Conservation (phyloP, 305 asterid genomes). For the Solanum hybrid region DNA sequence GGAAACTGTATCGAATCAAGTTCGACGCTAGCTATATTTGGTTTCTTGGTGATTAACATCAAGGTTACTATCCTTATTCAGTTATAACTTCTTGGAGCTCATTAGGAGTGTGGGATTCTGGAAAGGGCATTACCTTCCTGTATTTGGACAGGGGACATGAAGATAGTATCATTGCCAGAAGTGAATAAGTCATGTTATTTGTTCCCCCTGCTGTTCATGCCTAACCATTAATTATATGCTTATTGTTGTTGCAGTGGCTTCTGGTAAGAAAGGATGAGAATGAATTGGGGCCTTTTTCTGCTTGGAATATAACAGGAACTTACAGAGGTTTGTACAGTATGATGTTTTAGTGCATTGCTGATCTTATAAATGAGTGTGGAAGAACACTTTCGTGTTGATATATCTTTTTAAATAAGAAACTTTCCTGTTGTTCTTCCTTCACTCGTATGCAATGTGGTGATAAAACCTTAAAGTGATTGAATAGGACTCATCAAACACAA, state of each 20-base stretch:
- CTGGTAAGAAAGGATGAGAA: conserved; percentile 64
- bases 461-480: not conserved
- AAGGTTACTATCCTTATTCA: too few relatives aligned
- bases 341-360: not conserved
- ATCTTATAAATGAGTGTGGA: not conserved
- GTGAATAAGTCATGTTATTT: not conserved
- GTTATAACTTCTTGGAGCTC: too few relatives aligned
- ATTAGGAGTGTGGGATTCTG: too few relatives aligned
- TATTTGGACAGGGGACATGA: not conserved
- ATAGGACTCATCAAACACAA: not conserved
- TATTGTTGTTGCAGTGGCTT: conserved; percentile 67
- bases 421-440: not conserved
- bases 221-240: not conserved
- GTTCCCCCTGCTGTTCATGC: not conserved
- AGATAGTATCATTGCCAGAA: not conserved
- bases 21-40: too few relatives aligned
- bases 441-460: not conserved
- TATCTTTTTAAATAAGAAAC: not conserved
- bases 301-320: conserved; percentile 96
- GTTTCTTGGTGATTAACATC: too few relatives aligned
- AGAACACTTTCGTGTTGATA: not conserved
- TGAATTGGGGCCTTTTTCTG: conserved; percentile 83
- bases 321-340: conserved; percentile 61
- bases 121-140: too few relatives aligned
- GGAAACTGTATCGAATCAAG: too few relatives aligned